phyloP scores from a whole-genome alignment of 1,284 basidiomycete genomes.

The Pyrrhoderma lamaoense region DNA sequence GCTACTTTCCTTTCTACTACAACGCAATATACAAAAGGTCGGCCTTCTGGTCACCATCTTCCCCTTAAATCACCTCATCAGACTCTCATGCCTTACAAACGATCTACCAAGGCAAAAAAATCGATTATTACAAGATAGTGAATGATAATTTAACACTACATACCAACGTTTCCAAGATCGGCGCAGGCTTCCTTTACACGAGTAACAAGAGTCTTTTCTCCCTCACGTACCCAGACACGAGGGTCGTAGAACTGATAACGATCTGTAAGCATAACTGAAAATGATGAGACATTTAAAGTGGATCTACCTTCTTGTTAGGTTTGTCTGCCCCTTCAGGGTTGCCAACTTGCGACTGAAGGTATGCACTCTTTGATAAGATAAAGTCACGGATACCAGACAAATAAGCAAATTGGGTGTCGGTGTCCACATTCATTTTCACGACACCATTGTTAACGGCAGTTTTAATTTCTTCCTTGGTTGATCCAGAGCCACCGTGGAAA shows the following conservation, averaged over 20 bases:
- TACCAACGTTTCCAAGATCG: constrained; percentile 77
- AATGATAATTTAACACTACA: constrained; percentile 20
- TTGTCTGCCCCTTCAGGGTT: constrained; percentile 92
- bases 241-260: constrained; percentile 79
- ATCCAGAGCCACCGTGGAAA: constrained; percentile 99
- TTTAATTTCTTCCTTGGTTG: constrained; percentile 92
- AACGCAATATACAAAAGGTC: no score
- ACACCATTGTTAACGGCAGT: constrained; percentile 91
- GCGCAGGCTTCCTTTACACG: constrained; percentile 90
- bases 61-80: not conserved
- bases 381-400: constrained; percentile 89
- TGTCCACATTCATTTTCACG: constrained; percentile 97
- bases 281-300: no score
- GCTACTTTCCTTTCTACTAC: no score
- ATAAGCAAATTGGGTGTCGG: constrained; percentile 93
- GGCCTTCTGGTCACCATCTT: no score
- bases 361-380: constrained; percentile 75
- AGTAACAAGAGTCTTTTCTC: constrained; percentile 86
- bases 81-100: not conserved
- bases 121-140: not conserved
- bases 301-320: constrained; percentile 90
- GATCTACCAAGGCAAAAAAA: not conserved
- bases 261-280: no score
- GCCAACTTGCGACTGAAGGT: constrained; percentile 83
- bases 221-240: constrained; percentile 97